Percentiles rank a stretch among this genome's conserved stretches.
These are phyloP conservation scores for Phialemonium atrogriseum DNA, from an alignment of 2,329 filamentous ascomycete genomes.

Conservation along the genomic window DNA sequence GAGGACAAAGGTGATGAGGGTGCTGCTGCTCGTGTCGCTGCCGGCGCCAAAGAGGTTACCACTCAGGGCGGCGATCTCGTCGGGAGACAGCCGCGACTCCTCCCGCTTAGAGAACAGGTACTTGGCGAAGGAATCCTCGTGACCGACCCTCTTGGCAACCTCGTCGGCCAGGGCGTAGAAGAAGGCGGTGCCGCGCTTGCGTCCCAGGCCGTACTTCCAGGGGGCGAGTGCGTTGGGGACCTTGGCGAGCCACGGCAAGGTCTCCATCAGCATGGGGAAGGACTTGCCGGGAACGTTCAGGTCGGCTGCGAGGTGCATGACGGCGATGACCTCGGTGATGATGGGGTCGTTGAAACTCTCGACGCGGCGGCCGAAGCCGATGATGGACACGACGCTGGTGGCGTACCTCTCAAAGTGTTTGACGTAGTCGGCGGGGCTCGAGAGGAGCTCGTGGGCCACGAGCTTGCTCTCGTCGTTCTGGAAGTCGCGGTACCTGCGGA, in stretches of 20 bases:
- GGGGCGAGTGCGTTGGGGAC: conserved; percentile 40
- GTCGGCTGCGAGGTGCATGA: conserved; percentile 49
- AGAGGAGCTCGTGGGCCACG: conserved; percentile 41
- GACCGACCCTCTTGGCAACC: conserved; percentile 29
- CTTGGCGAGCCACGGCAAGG: conserved; percentile 37
- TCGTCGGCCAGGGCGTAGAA: conserved; percentile 44
- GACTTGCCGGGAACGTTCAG: conserved; percentile 44
- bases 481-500: conserved; percentile 41
- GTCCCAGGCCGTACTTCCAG: conserved; percentile 39
- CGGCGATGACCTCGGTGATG: conserved; percentile 49
- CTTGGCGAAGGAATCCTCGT: conserved; percentile 28
- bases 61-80: conserved; percentile 36
- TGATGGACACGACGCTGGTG: conserved; percentile 45
- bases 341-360: conserved; percentile 43
- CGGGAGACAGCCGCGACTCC: conserved; percentile 34
- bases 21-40: conserved; percentile 39
- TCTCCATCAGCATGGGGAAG: conserved; percentile 50
- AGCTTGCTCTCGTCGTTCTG: conserved; percentile 51
- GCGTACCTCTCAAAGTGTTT: conserved; percentile 45
- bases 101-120: conserved; percentile 37
- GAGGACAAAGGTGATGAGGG: conserved; percentile 37
- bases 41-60: conserved; percentile 40
- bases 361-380: conserved; percentile 47
- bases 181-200: conserved; percentile 37
- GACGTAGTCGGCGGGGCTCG: conserved; percentile 36